These are phyloP conservation scores for Colletotrichum zoysiae DNA, from an alignment of 2,329 filamentous ascomycete species.

Conservation along the genomic window DNA sequence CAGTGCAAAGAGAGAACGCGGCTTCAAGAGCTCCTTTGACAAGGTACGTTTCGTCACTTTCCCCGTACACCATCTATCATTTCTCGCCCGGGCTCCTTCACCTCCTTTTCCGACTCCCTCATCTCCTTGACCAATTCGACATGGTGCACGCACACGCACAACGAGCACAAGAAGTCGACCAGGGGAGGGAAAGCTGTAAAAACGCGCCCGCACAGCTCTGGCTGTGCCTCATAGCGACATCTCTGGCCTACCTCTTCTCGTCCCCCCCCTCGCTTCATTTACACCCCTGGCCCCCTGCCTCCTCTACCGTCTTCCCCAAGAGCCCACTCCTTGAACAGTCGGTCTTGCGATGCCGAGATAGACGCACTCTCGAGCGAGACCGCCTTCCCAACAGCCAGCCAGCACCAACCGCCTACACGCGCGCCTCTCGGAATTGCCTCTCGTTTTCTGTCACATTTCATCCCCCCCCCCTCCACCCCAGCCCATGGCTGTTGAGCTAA, in stretches of 20 bases:
- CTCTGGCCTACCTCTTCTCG: constrained; percentile 3
- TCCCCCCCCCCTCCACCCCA: constrained; percentile 41
- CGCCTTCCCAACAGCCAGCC: constrained; percentile 11
- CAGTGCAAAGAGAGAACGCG: constrained; percentile 92
- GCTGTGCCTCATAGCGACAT: not conserved
- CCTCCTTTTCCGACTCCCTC: not conserved
- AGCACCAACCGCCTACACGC: constrained; percentile 37
- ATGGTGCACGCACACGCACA: constrained; percentile 28
- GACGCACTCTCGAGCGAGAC: constrained; percentile 5
- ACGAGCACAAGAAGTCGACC: constrained; percentile 6
- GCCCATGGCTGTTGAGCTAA: constrained; percentile 46
- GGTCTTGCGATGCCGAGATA: constrained; percentile 23
- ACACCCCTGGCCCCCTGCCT: not conserved
- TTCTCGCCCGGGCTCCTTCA: not conserved
- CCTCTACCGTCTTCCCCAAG: constrained; percentile 13
- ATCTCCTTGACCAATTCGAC: constrained; percentile 23
- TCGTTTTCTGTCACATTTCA: constrained; percentile 27
- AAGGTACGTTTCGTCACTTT: constrained; percentile 71
- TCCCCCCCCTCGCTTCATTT: not conserved
- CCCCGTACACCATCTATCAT: not conserved
- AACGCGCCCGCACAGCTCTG: constrained; percentile 27
- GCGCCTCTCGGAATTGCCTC: constrained; percentile 24
- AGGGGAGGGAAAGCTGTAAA: constrained; percentile 8
- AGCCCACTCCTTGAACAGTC: constrained; percentile 16
- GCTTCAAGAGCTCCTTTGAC: constrained; percentile 96